Conservation (phyloP, 768 basidiomycete species). For the Suillus subluteus region DNA sequence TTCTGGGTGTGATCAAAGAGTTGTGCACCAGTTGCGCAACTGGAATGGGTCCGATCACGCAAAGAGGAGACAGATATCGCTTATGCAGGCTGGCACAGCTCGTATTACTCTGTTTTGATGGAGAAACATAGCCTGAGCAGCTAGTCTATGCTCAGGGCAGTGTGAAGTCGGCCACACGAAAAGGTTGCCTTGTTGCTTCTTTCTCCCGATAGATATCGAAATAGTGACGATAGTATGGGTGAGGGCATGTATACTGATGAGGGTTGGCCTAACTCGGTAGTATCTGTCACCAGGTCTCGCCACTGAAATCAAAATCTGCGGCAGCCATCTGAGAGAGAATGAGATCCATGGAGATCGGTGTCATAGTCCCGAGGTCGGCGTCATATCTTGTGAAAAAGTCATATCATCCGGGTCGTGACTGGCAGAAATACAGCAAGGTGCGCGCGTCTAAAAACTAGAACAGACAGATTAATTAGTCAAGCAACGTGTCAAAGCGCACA, state of each 20-base stretch:
- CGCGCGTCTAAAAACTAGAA: neutral
- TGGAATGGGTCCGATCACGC: conserved; percentile 13
- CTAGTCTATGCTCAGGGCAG: conserved; percentile 10
- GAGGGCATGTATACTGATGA: neutral
- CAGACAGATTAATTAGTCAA: neutral
- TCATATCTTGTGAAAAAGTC: neutral
- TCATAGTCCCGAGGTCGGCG: neutral
- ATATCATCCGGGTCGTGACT: neutral
- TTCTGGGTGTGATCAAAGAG: neutral
- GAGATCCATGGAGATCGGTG: conserved; percentile 52
- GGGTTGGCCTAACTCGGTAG: neutral
- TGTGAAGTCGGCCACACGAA: conserved; percentile 11
- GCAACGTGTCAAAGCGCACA: neutral
- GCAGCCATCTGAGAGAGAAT: conserved; percentile 56
- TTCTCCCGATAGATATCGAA: conserved; percentile 49
- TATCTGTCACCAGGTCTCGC: conserved; percentile 15
- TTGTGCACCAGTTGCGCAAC: neutral
- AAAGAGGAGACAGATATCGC: conserved; percentile 25
- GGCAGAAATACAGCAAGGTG: neutral
- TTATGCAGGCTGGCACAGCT: conserved; percentile 38
- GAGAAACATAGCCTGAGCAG: conserved; percentile 7
- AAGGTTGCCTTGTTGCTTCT: conserved; percentile 41
- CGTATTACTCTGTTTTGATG: conserved; percentile 34
- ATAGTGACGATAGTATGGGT: conserved; percentile 48
- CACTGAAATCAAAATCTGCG: conserved; percentile 20